Conservation (phyloP, 495 filamentous ascomycete genomes). For the Aspergillus carlsbadensis region DNA sequence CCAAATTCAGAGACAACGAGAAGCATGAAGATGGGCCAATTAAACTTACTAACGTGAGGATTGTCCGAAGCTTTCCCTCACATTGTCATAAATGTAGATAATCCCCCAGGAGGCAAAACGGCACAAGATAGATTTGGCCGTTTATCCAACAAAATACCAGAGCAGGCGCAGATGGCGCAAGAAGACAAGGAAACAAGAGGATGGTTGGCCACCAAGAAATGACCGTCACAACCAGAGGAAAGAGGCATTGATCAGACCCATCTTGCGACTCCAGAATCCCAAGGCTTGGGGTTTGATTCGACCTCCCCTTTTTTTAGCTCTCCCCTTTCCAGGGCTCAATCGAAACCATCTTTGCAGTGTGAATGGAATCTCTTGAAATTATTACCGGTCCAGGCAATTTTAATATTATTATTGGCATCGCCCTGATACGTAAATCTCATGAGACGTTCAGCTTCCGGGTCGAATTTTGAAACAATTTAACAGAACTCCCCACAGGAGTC, state of each 20-base stretch:
- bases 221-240: not conserved
- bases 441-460: slow-evolving; percentile 4
- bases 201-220: slow-evolving; percentile 3
- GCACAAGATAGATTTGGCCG: not conserved
- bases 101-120: not conserved
- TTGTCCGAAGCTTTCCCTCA: not conserved
- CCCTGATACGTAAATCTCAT: slow-evolving; percentile 6
- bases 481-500: slow-evolving; percentile 18
- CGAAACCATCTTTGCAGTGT: not conserved
- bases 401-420: slow-evolving; percentile 1
- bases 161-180: slow-evolving; percentile 14
- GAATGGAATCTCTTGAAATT: slow-evolving; percentile 1
- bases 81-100: not conserved
- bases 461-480: slow-evolving; percentile 43
- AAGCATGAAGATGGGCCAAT: slow-evolving; percentile 15
- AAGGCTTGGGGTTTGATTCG: slow-evolving; percentile 1
- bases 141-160: slow-evolving; percentile 15
- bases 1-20: slow-evolving; percentile 10
- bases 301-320: slow-evolving; percentile 13
- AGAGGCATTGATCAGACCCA: not conserved
- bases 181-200: not conserved
- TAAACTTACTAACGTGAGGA: slow-evolving; percentile 1
- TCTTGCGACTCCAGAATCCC: slow-evolving; percentile 2
- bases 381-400: not conserved
- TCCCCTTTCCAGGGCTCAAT: slow-evolving; percentile 15